Conservation (phyloP, 169 alveolate species). For the Perkinsus chesapeaki region DNA sequence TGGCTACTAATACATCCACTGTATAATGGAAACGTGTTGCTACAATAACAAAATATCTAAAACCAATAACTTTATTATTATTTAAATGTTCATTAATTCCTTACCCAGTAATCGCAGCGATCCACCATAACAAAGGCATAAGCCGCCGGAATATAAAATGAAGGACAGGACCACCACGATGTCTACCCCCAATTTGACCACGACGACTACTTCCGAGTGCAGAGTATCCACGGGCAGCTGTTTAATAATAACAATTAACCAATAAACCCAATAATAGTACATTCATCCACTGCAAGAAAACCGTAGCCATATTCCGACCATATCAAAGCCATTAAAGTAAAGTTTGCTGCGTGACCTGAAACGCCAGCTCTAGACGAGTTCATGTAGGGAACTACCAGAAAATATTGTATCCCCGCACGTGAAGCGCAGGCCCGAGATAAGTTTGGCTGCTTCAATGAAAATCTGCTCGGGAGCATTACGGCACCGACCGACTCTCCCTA, state of each 20-base stretch:
- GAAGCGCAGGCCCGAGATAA: background rate
- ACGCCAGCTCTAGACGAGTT: background rate
- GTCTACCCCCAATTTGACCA: background rate
- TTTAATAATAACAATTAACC: background rate
- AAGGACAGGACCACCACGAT: background rate
- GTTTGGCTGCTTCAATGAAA: background rate
- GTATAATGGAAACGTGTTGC: background rate
- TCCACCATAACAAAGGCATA: background rate
- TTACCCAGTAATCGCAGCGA: background rate
- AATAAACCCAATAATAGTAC: background rate
- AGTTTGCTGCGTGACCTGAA: background rate
- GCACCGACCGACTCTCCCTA: background rate
- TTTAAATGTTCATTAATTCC: too few species aligned
- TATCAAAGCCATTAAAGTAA: background rate
- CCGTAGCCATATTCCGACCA: background rate
- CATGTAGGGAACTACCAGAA: background rate
- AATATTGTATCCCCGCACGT: background rate
- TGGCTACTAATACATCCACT: background rate
- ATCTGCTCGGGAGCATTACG: background rate
- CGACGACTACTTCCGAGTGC: background rate
- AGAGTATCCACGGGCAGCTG: background rate
- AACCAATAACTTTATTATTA: too few species aligned
- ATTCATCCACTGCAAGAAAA: background rate
- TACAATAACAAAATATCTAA: background rate
- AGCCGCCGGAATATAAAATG: background rate